Conservation (phyloP, 345 rosid species). For the Arabidopsis thaliana region DNA sequence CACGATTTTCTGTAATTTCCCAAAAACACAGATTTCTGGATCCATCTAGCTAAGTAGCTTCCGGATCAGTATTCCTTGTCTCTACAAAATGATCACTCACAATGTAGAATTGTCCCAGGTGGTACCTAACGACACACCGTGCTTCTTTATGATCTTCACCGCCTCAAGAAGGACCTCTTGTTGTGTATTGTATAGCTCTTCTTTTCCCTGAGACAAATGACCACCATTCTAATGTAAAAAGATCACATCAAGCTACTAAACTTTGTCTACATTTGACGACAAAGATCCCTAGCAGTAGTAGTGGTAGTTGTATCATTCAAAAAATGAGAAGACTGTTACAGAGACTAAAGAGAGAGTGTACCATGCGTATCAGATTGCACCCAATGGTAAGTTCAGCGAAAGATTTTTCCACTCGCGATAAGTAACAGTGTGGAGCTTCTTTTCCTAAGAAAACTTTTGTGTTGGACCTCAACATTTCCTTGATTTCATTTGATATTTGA, state of each 20-base stretch:
- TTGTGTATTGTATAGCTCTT: conserved; percentile 65
- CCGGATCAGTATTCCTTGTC: conserved; percentile 6
- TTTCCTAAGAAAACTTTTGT: conserved; percentile 79
- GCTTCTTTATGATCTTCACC: conserved; percentile 67
- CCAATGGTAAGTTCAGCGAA: conserved; percentile 79
- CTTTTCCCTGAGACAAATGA: conserved; percentile 57
- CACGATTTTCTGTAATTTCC: background rate
- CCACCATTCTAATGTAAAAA: background rate
- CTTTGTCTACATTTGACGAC: background rate
- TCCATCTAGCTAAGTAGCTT: background rate
- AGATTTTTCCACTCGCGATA: conserved; percentile 73
- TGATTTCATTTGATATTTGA: conserved; percentile 68
- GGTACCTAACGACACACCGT: conserved; percentile 71
- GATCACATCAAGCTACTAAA: background rate
- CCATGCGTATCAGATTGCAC: conserved; percentile 87
- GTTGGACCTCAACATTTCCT: conserved; percentile 62
- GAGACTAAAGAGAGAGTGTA: conserved; percentile 32
- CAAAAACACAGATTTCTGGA: background rate
- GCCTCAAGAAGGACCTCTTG: conserved; percentile 78
- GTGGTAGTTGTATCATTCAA: background rate
- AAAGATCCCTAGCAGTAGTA: background rate
- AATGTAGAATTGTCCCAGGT: conserved; percentile 40
- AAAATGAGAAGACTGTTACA: background rate
- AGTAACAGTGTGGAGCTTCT: conserved; percentile 84
- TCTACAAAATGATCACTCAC: conserved; percentile 27